Evolutionary conservation across 2,329 filamentous ascomycete species (phyloP), one percentile per base, ranked within the genome.

Genomic region (Ilyonectria sp.): DNA sequence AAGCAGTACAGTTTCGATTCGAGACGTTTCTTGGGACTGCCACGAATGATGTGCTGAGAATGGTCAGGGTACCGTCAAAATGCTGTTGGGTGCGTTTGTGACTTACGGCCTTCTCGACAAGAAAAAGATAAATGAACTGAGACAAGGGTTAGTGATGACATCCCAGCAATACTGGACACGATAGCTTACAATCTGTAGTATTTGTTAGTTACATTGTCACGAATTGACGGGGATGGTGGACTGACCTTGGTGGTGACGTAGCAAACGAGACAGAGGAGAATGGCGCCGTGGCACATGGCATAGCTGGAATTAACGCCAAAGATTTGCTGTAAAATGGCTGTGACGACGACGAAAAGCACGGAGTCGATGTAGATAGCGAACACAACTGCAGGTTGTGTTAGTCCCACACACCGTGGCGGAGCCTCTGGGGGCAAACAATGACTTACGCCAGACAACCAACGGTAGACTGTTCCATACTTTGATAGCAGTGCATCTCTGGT

Each of bases 161-260:
- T 15, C 17, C 3, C 7, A 47, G 3, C 7, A 4, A 19, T 13
- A 2, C 6, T 4, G n/a, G n/a, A 9, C 6, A 11, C 9, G 4
- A 31, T 23, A 17, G 13, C 65, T 60, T 56, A 67, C 65, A 57
- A 68, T 64, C 65, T 68, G 17, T 3, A 17, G 33, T 3, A 9
- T 2, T 29, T 8, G 23, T 40, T 59, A 46, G 26, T 26, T 6
- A 43, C 3, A 8, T 13, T 11, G 2, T 7, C 31, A 13, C 10
- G 10, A 21, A 53, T 9, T 65, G 40, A 44, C 11, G 6, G 15
- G 10, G 4, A 10, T 21, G 33, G 21, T 13, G 6, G 61, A 72
- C 76, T 65, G 59, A 91, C 86, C 80, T 92, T 92, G 3, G 89
- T 90, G 2, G 87, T 88, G 58, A 91, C 83, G 73, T 92, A 92